Conservation (phyloP, 2,329 filamentous ascomycete species). For the Xylariaceae sp. region DNA sequence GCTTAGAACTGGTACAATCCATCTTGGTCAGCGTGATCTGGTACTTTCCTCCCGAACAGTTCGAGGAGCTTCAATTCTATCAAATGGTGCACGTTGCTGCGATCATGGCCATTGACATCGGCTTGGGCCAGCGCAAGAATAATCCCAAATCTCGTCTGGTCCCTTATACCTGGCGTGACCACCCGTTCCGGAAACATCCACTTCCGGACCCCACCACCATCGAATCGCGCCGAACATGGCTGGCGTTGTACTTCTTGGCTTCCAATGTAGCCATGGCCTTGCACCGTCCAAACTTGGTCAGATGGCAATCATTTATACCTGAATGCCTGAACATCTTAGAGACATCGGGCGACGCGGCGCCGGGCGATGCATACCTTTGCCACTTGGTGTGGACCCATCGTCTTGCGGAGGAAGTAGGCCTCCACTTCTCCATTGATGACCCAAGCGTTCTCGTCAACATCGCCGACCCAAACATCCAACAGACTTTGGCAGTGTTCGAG, state of each 20-base stretch:
- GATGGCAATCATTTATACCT: constrained; percentile 55
- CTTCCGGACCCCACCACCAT: constrained; percentile 48
- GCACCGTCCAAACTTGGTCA: constrained; percentile 54
- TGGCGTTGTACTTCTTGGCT: constrained; percentile 54
- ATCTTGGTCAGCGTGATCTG: constrained; percentile 71
- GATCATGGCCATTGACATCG: constrained; percentile 78
- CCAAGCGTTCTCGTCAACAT: constrained; percentile 49
- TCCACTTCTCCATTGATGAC: constrained; percentile 64
- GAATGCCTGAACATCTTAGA: constrained; percentile 54
- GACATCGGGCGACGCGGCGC: constrained; percentile 48
- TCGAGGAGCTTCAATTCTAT: constrained; percentile 86
- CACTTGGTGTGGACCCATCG: constrained; percentile 55
- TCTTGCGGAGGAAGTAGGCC: constrained; percentile 62
- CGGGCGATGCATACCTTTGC: constrained; percentile 53
- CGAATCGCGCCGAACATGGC: constrained; percentile 53
- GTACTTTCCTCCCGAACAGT: constrained; percentile 78
- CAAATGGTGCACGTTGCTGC: constrained; percentile 76
- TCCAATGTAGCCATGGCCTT: constrained; percentile 57
- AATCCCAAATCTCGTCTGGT: constrained; percentile 35
- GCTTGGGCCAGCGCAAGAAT: constrained; percentile 49
- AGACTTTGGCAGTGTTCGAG: constrained; percentile 60
- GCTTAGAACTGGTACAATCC: constrained; percentile 74
- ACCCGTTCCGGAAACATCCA: constrained; percentile 37
- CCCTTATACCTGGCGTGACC: constrained; percentile 38
- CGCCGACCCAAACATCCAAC: constrained; percentile 57